Evolutionary conservation across 1,139 yeast genomes (phyloP).

Genomic region (Lodderomyces theae): DNA sequence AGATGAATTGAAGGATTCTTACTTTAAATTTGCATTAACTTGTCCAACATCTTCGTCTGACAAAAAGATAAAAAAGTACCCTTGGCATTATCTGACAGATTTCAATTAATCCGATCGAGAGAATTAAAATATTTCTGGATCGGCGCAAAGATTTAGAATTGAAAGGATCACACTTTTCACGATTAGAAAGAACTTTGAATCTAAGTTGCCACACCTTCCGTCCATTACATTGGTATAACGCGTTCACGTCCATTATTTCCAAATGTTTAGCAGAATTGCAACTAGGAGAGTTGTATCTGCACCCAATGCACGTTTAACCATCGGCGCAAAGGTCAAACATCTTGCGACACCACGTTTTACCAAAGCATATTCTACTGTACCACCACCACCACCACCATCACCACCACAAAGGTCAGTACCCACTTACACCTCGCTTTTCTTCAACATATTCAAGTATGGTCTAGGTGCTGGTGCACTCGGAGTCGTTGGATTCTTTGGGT

Average conservation of each 20-base stretch:
- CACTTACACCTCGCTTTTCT: background rate
- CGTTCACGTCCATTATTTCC: too few species aligned
- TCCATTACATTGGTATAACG: too few species aligned
- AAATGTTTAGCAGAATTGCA: slow-evolving; percentile 4
- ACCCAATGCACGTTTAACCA: background rate
- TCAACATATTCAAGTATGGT: slow-evolving; percentile 6
- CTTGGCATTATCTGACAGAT: too few species aligned
- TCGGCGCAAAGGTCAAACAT: background rate
- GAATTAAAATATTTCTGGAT: background rate
- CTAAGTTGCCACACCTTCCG: too few species aligned
- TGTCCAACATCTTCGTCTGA: too few species aligned
- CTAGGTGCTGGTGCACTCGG: slow-evolving; percentile 6
- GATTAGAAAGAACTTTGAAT: too few species aligned
- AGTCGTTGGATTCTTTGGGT: slow-evolving; percentile 36
- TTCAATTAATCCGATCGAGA: slow-evolving; percentile 1
- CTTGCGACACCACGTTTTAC: background rate
- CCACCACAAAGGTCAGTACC: too few species aligned
- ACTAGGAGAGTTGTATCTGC: slow-evolving; percentile 4
- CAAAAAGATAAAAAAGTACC: too few species aligned
- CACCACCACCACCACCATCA: slow-evolving; percentile 1
- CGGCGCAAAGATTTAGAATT: background rate
- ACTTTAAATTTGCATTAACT: too few species aligned
- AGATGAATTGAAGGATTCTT: too few species aligned
- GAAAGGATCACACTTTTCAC: too few species aligned
- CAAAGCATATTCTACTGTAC: background rate